phyloP scores from a whole-genome alignment of 164 flowering plant species.

The Tinospora cordifolia region DNA sequence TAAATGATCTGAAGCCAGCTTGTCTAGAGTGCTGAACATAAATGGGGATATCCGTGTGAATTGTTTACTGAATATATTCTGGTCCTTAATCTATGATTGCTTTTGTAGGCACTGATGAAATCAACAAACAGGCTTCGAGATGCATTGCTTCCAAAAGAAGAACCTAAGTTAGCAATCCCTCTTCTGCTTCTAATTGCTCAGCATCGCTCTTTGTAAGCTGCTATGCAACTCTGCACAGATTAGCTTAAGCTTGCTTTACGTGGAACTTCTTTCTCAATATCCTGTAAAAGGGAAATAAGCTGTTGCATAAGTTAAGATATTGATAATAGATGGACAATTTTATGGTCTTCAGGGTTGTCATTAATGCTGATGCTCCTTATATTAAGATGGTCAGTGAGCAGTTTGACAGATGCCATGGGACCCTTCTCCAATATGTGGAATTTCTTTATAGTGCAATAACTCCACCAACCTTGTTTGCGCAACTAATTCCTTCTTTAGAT shows the following conservation, averaged over 20 bases:
- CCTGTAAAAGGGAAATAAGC: background rate
- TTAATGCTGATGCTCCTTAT: conserved; percentile 82
- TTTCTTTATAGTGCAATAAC: conserved; percentile 75
- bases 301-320: background rate
- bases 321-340: background rate
- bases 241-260: background rate
- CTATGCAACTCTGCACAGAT: conserved; percentile 2
- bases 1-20: background rate
- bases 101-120: conserved; percentile 71
- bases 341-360: conserved; percentile 61
- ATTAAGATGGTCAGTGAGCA: conserved; percentile 97
- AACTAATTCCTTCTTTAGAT: conserved; percentile 71
- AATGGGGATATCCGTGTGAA: background rate
- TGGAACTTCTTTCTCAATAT: background rate
- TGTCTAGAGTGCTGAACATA: background rate
- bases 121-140: conserved; percentile 88
- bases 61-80: background rate
- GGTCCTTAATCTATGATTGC: background rate
- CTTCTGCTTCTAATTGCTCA: conserved; percentile 89
- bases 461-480: conserved; percentile 67
- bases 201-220: conserved; percentile 91
- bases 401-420: conserved; percentile 97
- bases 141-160: conserved; percentile 86
- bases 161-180: conserved; percentile 88
- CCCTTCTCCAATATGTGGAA: conserved; percentile 94